These are phyloP conservation scores for Pseudoneurospora amorphoporcata DNA, from an alignment of 495 filamentous ascomycete species.

Conservation along the genomic window DNA sequence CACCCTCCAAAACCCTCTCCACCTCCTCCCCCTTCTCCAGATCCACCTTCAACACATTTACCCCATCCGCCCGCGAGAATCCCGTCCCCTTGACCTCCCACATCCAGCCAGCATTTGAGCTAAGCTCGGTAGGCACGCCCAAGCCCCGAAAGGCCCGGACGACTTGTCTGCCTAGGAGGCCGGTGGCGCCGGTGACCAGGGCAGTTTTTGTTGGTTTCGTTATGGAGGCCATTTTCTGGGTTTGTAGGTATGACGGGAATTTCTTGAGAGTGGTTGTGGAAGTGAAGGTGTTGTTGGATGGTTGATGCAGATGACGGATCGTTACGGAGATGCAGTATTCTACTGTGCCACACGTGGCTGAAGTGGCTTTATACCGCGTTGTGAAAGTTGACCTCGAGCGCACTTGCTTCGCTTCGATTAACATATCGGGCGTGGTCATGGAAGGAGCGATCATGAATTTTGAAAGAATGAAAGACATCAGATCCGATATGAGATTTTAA, in stretches of 20 bases:
- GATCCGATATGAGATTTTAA: not conserved
- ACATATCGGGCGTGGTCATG: not conserved
- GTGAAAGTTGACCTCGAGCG: not conserved
- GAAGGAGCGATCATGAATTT: not conserved
- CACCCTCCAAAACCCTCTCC: slow-evolving; percentile 48
- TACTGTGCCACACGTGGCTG: not conserved
- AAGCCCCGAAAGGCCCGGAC: slow-evolving; percentile 50
- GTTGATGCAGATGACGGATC: not conserved
- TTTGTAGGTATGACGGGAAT: not conserved
- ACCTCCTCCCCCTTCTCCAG: slow-evolving; percentile 52
- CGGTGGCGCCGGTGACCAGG: slow-evolving; percentile 78
- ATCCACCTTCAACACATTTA: slow-evolving; percentile 66
- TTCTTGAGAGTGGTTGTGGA: not conserved
- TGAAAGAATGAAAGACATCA: not conserved
- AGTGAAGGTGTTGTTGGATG: not conserved
- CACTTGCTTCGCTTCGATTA: not conserved
- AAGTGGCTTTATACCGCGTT: not conserved
- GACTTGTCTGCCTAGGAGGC: slow-evolving; percentile 73
- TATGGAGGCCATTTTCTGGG: not conserved
- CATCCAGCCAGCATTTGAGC: slow-evolving; percentile 25
- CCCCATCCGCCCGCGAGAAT: slow-evolving; percentile 57
- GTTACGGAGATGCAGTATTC: not conserved
- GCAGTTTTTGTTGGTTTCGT: slow-evolving; percentile 35
- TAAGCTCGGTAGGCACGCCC: not conserved
- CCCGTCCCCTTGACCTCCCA: slow-evolving; percentile 83